Conservation (phyloP, 1,139 yeast species). For the Blastobotrys raffinosifermentans region DNA sequence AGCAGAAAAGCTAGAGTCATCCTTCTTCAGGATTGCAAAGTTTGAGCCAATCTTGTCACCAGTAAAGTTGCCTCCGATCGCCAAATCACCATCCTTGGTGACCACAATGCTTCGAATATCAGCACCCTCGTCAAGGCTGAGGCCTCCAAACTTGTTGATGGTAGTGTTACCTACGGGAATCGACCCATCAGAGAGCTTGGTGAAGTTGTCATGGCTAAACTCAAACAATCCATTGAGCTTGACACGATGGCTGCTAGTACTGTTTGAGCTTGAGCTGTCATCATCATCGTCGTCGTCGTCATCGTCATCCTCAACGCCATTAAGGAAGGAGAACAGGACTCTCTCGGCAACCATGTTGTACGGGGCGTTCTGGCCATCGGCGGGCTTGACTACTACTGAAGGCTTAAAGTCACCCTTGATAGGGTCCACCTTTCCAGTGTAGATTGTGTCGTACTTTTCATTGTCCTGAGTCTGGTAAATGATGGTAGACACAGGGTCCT, state of each 20-base stretch:
- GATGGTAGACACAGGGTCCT: constrained; percentile 38
- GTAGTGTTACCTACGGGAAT: constrained; percentile 61
- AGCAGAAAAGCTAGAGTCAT: constrained; percentile 12
- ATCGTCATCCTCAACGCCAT: constrained; percentile 3
- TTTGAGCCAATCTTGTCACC: constrained; percentile 4
- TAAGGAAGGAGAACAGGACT: constrained; percentile 43
- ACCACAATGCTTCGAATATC: constrained; percentile 8
- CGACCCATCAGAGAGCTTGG: constrained; percentile 29
- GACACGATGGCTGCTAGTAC: constrained; percentile 26
- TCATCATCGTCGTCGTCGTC: constrained; percentile 16
- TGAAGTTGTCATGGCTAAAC: constrained; percentile 65
- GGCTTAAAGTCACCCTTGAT: constrained; percentile 41
- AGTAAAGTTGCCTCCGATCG: constrained; percentile 9
- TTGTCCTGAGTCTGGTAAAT: constrained; percentile 76
- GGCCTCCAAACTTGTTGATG: constrained; percentile 39
- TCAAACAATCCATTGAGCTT: constrained; percentile 73
- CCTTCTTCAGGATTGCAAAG: constrained; percentile 5
- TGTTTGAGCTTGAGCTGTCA: constrained; percentile 8
- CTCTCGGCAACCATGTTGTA: constrained; percentile 66
- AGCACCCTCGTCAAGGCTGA: constrained; percentile 9
- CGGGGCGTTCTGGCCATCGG: constrained; percentile 37
- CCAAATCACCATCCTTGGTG: constrained; percentile 16
- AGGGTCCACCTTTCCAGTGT: constrained; percentile 60
- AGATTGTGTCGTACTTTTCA: constrained; percentile 75
- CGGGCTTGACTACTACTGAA: constrained; percentile 39